A percentile compares a stretch with the other conserved stretches of the same genome.
Evolutionary conservation across 208 protist genomes (phyloP).

Genomic region (Leishmania major): DNA sequence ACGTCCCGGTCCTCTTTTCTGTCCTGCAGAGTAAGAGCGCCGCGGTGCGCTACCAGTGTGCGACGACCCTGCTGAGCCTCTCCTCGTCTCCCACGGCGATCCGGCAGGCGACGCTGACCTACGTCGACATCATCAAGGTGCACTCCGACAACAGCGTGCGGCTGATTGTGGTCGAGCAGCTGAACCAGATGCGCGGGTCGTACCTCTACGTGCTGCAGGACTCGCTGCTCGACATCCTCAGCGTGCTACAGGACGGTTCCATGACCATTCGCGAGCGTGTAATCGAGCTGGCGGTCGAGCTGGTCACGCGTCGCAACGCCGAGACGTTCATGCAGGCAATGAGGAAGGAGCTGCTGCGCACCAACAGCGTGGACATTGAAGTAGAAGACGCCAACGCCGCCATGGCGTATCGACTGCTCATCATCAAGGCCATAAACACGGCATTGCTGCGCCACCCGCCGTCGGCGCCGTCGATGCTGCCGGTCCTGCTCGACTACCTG

Average conservation of each 20-base stretch:
- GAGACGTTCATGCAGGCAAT: constrained; percentile 93
- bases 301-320: constrained; percentile 94
- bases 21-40: constrained; percentile 93
- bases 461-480: constrained; percentile 77
- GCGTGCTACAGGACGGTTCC: constrained; percentile 88
- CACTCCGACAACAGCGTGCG: constrained; percentile 99
- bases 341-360: constrained; percentile 94
- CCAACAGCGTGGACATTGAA: constrained; percentile 41
- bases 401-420: constrained; percentile 62
- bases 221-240: constrained; percentile 95
- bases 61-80: constrained; percentile 93
- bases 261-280: constrained; percentile 96
- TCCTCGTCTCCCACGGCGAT: constrained; percentile 97
- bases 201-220: constrained; percentile 93
- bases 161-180: constrained; percentile 96
- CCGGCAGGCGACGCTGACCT: constrained; percentile 88
- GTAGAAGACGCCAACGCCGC: constrained; percentile 73
- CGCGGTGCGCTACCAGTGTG: constrained; percentile 96
- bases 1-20: constrained; percentile 95
- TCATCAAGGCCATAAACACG: constrained; percentile 94
- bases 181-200: constrained; percentile 90
- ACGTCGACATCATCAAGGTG: constrained; percentile 93
- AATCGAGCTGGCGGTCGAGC: constrained; percentile 92
- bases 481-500: constrained; percentile 96
- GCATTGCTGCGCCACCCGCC: constrained; percentile 91